Evolutionary conservation across 768 basidiomycete species (phyloP).

Genomic region (Rhizopogon rudus): DNA sequence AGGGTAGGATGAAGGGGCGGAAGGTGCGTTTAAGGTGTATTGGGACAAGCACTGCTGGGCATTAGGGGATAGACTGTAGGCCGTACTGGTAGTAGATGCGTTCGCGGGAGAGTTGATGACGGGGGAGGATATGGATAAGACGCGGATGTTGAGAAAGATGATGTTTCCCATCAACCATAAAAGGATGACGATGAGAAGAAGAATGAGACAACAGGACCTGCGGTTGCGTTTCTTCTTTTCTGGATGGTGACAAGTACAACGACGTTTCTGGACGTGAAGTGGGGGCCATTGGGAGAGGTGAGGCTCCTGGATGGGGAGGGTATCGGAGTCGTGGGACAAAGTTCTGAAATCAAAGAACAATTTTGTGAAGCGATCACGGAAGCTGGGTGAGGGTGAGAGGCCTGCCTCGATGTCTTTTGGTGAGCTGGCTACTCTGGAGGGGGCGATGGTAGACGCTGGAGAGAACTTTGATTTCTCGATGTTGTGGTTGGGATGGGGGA

Average conservation of each 20-base stretch:
- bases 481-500: slow-evolving; percentile 7
- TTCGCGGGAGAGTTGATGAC: slow-evolving; percentile 8
- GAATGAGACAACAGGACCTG: slow-evolving; percentile 26
- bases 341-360: slow-evolving; percentile 31
- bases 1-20: slow-evolving; percentile 38
- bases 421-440: slow-evolving; percentile 11
- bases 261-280: slow-evolving; percentile 33
- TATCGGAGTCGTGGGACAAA: slow-evolving; percentile 20
- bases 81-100: slow-evolving; percentile 17
- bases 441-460: slow-evolving; percentile 33
- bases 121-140: slow-evolving; percentile 17
- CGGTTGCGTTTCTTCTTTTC: slow-evolving; percentile 23
- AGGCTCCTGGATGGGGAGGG: slow-evolving; percentile 19
- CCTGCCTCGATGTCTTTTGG: slow-evolving; percentile 24
- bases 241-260: slow-evolving; percentile 16
- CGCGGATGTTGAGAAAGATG: slow-evolving; percentile 32
- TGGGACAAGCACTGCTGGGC: slow-evolving; percentile 42
- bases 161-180: slow-evolving; percentile 39
- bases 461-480: slow-evolving; percentile 38
- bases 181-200: slow-evolving; percentile 33
- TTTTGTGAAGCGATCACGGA: slow-evolving; percentile 31
- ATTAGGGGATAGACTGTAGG: slow-evolving; percentile 30
- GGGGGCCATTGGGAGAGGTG: slow-evolving; percentile 31
- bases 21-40: slow-evolving; percentile 40
- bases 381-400: slow-evolving; percentile 9